A percentile compares a stretch with the other conserved stretches of the same genome.
phyloP scores from a whole-genome alignment of 2,329 filamentous ascomycete genomes.

The Alternaria triticina region DNA sequence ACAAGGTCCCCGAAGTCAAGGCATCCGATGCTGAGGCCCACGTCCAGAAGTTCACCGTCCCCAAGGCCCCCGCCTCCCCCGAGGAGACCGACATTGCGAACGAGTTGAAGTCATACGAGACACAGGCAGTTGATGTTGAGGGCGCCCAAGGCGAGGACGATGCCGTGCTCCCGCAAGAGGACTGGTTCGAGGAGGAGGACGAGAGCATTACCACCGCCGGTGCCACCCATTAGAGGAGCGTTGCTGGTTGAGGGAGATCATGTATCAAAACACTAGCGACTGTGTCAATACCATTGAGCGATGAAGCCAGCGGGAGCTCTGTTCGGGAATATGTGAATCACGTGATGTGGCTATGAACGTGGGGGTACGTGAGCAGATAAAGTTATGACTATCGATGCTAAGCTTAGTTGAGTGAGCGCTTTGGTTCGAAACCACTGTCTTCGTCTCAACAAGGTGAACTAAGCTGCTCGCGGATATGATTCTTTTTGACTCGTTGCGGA shows the following conservation, averaged over 20 bases:
- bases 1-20: conserved; percentile 87
- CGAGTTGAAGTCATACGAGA: conserved; percentile 94
- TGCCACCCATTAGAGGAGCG: conserved; percentile 35
- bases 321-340: conserved; percentile 18
- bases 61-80: conserved; percentile 83
- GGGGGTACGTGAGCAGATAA: background rate
- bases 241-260: conserved; percentile 16
- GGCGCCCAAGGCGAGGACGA: conserved; percentile 69
- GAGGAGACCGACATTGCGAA: conserved; percentile 93
- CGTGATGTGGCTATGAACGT: conserved; percentile 20
- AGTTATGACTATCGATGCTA: background rate
- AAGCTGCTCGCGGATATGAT: background rate
- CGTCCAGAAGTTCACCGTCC: conserved; percentile 84
- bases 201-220: conserved; percentile 55
- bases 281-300: conserved; percentile 44
- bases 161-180: conserved; percentile 67
- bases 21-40: conserved; percentile 86
- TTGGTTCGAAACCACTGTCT: background rate
- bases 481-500: background rate
- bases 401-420: background rate
- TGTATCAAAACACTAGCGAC: conserved; percentile 46
- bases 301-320: conserved; percentile 18
- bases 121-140: conserved; percentile 92
- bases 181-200: conserved; percentile 84
- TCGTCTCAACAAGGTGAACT: background rate